Evolutionary conservation across 2,329 filamentous ascomycete species (phyloP), one percentile per base, ranked within the genome.

Genomic region (Mollisiaceae sp.): DNA sequence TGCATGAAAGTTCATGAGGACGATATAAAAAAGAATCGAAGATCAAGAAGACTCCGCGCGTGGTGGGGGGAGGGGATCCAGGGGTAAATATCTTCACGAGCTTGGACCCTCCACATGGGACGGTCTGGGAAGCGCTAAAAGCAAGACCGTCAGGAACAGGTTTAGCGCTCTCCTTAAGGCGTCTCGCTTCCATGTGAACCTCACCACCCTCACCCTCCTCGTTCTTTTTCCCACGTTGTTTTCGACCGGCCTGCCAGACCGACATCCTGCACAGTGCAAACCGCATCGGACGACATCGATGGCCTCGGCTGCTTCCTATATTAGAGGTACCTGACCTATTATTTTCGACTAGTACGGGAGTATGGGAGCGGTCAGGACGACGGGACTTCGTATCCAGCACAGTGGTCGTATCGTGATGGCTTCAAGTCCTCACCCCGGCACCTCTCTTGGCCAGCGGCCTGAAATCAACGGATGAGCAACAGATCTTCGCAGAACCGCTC

Each of bases 211-310:
- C n/a, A n/a, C n/a, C n/a, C n/a, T n/a, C n/a, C n/a, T n/a, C n/a
- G n/a, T 12, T 35, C 32, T n/a, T 54, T 54, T 54, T 54, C 14
- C 27, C 27, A 27, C 27, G 22, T 18, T 54, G 14, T 15, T 32
- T 54, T 27, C 18, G 2, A 35, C 18, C 24, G 12, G 4, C 4
- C 50, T 54, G 27, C 3, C 27, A 9, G 38, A 4, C 50, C 27
- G 45, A 50, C n/a, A 50, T 50, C 45, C 45, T 22, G 24, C n/a
- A n/a, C n/a, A n/a, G n/a, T n/a, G n/a, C 45, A 50, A 50, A 45
- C 20, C 43, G 43, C 6, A 45, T 45, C 43, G 2, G 12, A 45
- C 43, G 20, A 45, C 45, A 22, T 50, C 20, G 20, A 41, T n/a
- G 38, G 8, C n/a, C 6, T 22, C 12, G 8, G 8, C 4, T 4